Evolutionary conservation across 192 early-diverging fungal genomes (phyloP).

Genomic region (Chytriomyces hyalinus): DNA sequence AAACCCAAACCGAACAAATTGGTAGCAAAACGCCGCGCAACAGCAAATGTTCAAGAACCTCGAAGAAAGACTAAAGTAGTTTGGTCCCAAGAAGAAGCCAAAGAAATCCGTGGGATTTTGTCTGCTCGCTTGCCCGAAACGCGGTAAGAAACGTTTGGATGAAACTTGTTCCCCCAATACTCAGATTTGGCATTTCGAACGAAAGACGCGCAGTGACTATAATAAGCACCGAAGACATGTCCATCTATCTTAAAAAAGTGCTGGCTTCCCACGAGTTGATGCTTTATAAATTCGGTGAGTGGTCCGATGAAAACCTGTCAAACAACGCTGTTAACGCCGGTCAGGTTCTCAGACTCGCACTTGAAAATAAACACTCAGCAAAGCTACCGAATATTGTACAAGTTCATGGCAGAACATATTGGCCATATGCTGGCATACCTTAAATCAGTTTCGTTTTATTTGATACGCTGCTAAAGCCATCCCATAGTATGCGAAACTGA

Average conservation of each 20-base stretch:
- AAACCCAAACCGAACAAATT: too few relatives aligned
- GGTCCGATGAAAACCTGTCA: background rate
- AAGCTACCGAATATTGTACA: background rate
- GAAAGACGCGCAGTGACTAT: too few relatives aligned
- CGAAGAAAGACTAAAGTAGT: background rate
- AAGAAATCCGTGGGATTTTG: background rate
- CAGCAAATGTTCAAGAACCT: too few relatives aligned
- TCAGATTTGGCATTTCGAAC: too few relatives aligned
- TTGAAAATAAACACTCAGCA: background rate
- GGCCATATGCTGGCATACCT: background rate
- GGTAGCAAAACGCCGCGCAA: too few relatives aligned
- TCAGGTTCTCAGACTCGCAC: background rate
- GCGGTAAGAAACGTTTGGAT: background rate
- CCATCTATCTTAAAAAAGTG: background rate
- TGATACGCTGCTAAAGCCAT: background rate
- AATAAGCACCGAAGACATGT: background rate
- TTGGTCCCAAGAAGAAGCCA: background rate
- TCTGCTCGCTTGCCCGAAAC: background rate
- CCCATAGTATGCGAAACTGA: too few relatives aligned
- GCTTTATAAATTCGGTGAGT: background rate
- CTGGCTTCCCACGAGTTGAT: background rate
- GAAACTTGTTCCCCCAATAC: background rate
- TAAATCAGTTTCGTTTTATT: conserved; percentile 5
- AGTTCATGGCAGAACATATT: conserved; percentile 9
- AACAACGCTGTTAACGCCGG: background rate